Evolutionary conservation across 495 filamentous ascomycete genomes (phyloP), one percentile per base, ranked within the genome.

Genomic region (Penicillium angulare): DNA sequence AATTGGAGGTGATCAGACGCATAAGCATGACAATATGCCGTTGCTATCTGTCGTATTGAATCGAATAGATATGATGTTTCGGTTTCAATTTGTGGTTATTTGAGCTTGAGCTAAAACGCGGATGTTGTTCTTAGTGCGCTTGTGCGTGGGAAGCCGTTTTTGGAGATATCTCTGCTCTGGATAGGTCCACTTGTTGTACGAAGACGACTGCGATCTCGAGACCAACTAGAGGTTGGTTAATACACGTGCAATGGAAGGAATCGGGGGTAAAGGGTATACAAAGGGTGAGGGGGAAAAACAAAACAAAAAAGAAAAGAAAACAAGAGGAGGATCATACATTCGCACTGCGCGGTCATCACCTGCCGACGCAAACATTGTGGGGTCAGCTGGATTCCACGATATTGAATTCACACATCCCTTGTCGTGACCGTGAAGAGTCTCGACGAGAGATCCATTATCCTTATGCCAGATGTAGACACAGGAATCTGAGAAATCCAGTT

Each of bases 391-490:
- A 57, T 92, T 95, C 93, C 93, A 98, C 6, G 87, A 79, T 27
- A 95, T 87, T n/a, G 89, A 79, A 68, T 96, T 98, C 46, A 95
- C 92, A 46, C 82, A 86, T 9, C 89, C 86, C 7, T 80, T 75
- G 0, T 65, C 67, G 55, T 97, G 92, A 0, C 85, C 92, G 12
- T 86, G 80, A 15, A 96, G 72, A 26, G 78, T 84, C 57, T 89
- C 87, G 6, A 98, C 82, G 4, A 87, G 75, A 2, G 74, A 74
- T 3, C 87, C 90, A 24, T 85, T 92, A 34, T 85, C 79, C 65
- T 90, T 92, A 61, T 93, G 88, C 90, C 92, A 98, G 52, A 98
- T 87, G 58, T 86, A 90, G 43, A 98, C 74, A 21, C 74, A 72
- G 0, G 88, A 87, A 63, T 92, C 91, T 92, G 23, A 58, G 36